Evolutionary conservation across 495 filamentous ascomycete genomes (phyloP).

Genomic region (Lepraria neglecta): DNA sequence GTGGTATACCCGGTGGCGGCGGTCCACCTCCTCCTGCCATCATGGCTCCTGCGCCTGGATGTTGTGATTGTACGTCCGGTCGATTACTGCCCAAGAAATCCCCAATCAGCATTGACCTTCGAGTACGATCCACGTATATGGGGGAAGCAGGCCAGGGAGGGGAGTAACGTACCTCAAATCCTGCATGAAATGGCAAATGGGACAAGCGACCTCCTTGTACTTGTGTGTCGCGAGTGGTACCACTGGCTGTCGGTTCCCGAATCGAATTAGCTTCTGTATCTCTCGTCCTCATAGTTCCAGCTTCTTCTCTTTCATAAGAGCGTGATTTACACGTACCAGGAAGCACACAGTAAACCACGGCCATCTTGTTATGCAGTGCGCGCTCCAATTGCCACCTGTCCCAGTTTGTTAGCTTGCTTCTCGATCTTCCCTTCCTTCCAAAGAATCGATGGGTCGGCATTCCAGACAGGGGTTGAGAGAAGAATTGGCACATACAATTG

Average conservation of each 20-base stretch:
- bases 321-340: conserved; percentile 35
- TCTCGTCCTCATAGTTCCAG: background rate
- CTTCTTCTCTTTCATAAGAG: background rate
- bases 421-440: background rate
- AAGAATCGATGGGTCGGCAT: background rate
- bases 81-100: conserved; percentile 13
- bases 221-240: conserved; percentile 48
- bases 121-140: background rate
- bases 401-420: background rate
- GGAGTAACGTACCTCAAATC: conserved; percentile 40
- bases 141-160: background rate
- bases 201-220: conserved; percentile 49
- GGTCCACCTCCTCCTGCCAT: conserved; percentile 15
- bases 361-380: conserved; percentile 48
- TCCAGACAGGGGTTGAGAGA: too few species aligned
- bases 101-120: background rate
- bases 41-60: conserved; percentile 19
- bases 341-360: conserved; percentile 52
- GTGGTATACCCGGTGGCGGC: conserved; percentile 14
- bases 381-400: conserved; percentile 47
- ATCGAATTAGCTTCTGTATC: background rate
- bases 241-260: conserved; percentile 32
- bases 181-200: conserved; percentile 49
- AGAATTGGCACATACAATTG: conserved; percentile 39
- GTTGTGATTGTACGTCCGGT: conserved; percentile 30